Conservation (phyloP, 495 filamentous ascomycete species). For the Cercophora scortea region DNA sequence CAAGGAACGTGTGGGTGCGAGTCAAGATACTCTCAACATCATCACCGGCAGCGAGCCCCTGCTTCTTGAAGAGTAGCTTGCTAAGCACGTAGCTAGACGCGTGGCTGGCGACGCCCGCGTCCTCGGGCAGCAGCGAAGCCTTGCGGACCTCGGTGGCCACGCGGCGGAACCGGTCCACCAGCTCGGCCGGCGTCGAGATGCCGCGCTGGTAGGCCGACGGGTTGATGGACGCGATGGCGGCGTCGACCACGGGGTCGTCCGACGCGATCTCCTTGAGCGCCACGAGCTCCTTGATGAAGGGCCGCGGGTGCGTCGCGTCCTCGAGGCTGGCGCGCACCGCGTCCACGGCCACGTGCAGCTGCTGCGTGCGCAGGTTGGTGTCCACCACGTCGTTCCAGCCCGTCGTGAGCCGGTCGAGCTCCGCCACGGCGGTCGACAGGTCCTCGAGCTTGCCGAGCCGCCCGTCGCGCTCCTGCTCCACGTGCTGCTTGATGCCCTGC, state of each 20-base stretch:
- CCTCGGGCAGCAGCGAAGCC: constrained; percentile 80
- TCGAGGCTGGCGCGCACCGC: constrained; percentile 78
- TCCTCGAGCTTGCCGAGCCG: constrained; percentile 79
- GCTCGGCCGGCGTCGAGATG: constrained; percentile 69
- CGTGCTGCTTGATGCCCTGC: constrained; percentile 64
- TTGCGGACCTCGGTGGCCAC: constrained; percentile 93
- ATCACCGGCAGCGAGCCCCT: constrained; percentile 74
- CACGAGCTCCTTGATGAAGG: constrained; percentile 84
- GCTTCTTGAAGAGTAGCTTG: constrained; percentile 90
- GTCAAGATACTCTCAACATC: constrained; percentile 93
- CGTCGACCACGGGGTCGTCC: constrained; percentile 75
- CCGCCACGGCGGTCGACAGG: constrained; percentile 63
- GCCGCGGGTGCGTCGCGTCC: constrained; percentile 62
- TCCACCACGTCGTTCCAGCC: constrained; percentile 85
- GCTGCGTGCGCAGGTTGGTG: constrained; percentile 83
- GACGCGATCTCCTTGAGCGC: constrained; percentile 86
- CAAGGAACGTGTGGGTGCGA: constrained; percentile 76
- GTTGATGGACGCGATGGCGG: constrained; percentile 90
- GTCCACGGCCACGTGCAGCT: constrained; percentile 90
- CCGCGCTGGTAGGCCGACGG: constrained; percentile 89
- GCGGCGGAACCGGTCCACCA: constrained; percentile 91
- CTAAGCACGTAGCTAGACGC: constrained; percentile 80
- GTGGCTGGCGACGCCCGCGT: constrained; percentile 90
- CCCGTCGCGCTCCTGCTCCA: constrained; percentile 82
- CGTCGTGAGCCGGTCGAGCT: constrained; percentile 76